A percentile compares a stretch with the other conserved stretches of the same genome.
Conservation (phyloP, 495 filamentous ascomycete species). For the Tuber calosporum region DNA sequence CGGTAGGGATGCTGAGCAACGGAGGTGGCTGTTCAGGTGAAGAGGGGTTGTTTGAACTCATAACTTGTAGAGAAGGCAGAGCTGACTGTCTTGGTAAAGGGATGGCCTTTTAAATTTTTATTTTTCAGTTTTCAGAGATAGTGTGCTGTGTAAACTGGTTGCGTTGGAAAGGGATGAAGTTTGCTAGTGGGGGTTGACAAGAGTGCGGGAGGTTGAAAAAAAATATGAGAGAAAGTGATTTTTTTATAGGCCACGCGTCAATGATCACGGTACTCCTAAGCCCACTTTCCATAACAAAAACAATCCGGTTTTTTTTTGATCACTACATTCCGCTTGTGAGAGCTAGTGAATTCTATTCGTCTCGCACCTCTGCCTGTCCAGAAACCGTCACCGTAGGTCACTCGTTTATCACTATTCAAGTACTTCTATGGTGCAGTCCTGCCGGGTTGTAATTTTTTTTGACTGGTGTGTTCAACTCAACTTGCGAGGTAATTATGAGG, state of each 20-base stretch:
- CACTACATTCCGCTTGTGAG: not conserved
- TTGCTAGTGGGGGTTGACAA: not conserved
- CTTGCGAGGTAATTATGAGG: not conserved
- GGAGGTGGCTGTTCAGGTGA: not conserved
- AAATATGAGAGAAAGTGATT: not conserved
- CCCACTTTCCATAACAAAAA: not conserved
- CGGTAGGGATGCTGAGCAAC: not conserved
- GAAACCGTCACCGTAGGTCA: not conserved
- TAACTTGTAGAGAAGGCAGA: not conserved
- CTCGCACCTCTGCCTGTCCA: not conserved
- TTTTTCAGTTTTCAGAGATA: not conserved
- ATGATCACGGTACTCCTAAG: not conserved
- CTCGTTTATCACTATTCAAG: not conserved
- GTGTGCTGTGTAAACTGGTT: not conserved
- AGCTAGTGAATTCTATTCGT: not conserved
- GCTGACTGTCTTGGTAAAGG: not conserved
- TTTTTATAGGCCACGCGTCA: not conserved
- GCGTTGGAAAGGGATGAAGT: not conserved
- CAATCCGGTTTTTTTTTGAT: not conserved
- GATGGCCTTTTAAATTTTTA: not conserved
- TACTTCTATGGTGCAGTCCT: not conserved
- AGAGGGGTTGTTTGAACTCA: not conserved
- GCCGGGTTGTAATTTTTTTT: not conserved
- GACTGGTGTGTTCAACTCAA: no score
- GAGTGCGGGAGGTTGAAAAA: not conserved